A percentile compares a stretch with the other conserved stretches of the same genome.
These are phyloP conservation scores for Lathyrus sativus DNA, from an alignment of 306 rosid species.

Conservation along the genomic window DNA sequence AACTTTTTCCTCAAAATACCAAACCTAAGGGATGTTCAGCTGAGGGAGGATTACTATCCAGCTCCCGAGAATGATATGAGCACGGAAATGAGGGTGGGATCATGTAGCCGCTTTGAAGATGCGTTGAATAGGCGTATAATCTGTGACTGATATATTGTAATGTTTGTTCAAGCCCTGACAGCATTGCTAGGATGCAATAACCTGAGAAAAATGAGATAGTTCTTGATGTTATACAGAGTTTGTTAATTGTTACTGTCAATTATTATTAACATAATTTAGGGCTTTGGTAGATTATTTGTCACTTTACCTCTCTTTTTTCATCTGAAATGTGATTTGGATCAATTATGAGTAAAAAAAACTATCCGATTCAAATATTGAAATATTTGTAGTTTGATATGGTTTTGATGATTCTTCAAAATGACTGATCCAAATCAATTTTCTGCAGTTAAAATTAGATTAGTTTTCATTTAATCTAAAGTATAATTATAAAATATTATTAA, in stretches of 20 bases:
- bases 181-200: background rate
- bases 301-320: background rate
- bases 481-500: no score
- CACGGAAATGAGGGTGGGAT: conserved; percentile 86
- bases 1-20: conserved; percentile 60
- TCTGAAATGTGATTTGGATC: no score
- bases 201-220: background rate
- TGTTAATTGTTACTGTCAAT: conserved; percentile 7
- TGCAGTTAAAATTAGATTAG: no score
- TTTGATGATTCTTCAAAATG: no score
- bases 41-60: conserved; percentile 80
- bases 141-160: conserved; percentile 47
- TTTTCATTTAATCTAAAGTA: no score
- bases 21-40: conserved; percentile 74
- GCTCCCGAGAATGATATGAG: conserved; percentile 91
- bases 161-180: background rate
- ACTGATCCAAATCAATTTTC: no score
- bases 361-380: no score
- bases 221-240: background rate
- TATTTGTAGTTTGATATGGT: no score
- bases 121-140: conserved; percentile 67
- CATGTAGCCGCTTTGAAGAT: conserved; percentile 89
- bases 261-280: conserved; percentile 18
- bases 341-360: no score
- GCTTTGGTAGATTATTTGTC: conserved; percentile 11